Percentiles rank a stretch among this genome's conserved stretches.
These are phyloP conservation scores for Schwanniomyces etchellsii DNA, from an alignment of 1,139 yeast genomes.

Conservation along the genomic window DNA sequence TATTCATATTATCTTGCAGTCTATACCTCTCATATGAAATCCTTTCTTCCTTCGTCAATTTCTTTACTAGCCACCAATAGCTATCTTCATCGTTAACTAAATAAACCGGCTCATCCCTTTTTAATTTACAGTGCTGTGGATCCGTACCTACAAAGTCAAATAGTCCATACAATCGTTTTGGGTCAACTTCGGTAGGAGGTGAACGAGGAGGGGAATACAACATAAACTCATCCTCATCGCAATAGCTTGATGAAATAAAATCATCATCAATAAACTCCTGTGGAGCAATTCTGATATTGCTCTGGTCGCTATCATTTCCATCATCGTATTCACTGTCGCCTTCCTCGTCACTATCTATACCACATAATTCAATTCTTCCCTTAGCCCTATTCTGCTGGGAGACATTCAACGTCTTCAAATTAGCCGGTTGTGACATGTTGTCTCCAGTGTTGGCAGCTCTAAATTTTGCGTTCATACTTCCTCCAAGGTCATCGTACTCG, in stretches of 20 bases:
- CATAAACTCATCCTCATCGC: constrained; percentile 9
- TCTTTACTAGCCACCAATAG: constrained; percentile 93
- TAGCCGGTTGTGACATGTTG: not conserved
- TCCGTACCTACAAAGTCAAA: constrained; percentile 90
- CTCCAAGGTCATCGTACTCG: not conserved
- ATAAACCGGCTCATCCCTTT: constrained; percentile 77
- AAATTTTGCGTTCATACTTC: not conserved
- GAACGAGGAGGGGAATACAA: constrained; percentile 61
- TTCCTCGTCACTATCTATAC: not conserved
- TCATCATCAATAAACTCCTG: not conserved
- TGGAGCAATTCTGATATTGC: not conserved
- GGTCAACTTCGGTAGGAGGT: constrained; percentile 80
- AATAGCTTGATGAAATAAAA: constrained; percentile 4
- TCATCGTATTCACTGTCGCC: constrained; percentile 1
- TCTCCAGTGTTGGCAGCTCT: not conserved
- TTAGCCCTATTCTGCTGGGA: not conserved
- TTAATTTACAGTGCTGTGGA: constrained; percentile 81
- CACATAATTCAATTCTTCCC: not conserved
- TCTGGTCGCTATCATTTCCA: constrained; percentile 1
- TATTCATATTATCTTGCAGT: too few species aligned
- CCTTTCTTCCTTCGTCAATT: constrained; percentile 43
- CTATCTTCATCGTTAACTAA: constrained; percentile 84
- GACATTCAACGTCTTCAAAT: not conserved
- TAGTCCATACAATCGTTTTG: constrained; percentile 77
- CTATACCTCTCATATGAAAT: constrained; percentile 5